Conservation (phyloP, 2,329 filamentous ascomycete genomes). For the Blastomyces gilchristii region DNA sequence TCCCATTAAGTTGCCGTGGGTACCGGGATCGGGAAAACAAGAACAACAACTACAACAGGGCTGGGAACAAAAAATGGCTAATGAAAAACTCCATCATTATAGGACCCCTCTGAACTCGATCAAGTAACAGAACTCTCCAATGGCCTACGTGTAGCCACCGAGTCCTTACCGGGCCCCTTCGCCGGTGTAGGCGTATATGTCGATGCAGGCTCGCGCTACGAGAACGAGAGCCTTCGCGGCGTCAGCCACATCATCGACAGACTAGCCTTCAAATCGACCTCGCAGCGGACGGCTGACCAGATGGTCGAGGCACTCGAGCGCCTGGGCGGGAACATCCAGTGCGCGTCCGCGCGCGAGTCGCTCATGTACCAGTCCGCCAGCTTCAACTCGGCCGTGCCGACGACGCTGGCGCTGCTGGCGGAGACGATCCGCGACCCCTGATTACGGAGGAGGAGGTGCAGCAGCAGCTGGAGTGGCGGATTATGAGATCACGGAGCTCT, state of each 20-base stretch:
- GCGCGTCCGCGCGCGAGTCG: conserved; percentile 85
- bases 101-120: conserved; percentile 82
- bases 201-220: conserved; percentile 88
- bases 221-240: conserved; percentile 72
- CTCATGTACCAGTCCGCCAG: conserved; percentile 99
- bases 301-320: conserved; percentile 83
- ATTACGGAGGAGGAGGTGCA: conserved; percentile 80
- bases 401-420: conserved; percentile 71
- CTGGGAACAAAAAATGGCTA: neutral
- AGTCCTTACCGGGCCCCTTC: conserved; percentile 88
- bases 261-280: conserved; percentile 84
- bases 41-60: neutral
- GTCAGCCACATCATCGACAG: conserved; percentile 95
- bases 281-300: conserved; percentile 59
- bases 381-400: conserved; percentile 84
- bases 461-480: conserved; percentile 83
- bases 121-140: conserved; percentile 81
- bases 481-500: conserved; percentile 95
- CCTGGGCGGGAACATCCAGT: conserved; percentile 91
- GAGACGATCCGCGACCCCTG: conserved; percentile 78
- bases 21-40: too few relatives aligned
- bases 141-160: conserved; percentile 87
- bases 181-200: conserved; percentile 92
- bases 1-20: too few relatives aligned
- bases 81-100: too few relatives aligned